phyloP scores from a whole-genome alignment of 176 grass and related monocot genomes.

The sorghum (Sorghum bicolor) region Sorghum_bicolor_NCBIv3 NC_012876.2:25708501-25709000 shows the following conservation, averaged over 20 bases:
- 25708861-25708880: not conserved
- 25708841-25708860: slow-evolving; percentile 1
- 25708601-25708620: slow-evolving; percentile 14
- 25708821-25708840: slow-evolving; percentile 13
- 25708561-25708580: not conserved
- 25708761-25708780: slow-evolving; percentile 8
- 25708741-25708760: not conserved
- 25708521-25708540: slow-evolving; percentile 25
- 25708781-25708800: not conserved
- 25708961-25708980: not conserved
- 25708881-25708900: not conserved
- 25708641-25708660: not conserved
- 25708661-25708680: slow-evolving; percentile 6
- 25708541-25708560: not conserved
- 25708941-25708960: no score
- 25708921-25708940: not conserved
- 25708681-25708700: slow-evolving; percentile 10
- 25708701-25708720: not conserved
- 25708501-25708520: slow-evolving; percentile 1
- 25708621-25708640: slow-evolving; percentile 17
- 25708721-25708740: not conserved
- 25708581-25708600: slow-evolving; percentile 11
- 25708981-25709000: not conserved
- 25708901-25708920: not conserved
- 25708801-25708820: not conserved